Evolutionary conservation across 495 filamentous ascomycete genomes (phyloP).

Genomic region (Penicillium bialowiezense): DNA sequence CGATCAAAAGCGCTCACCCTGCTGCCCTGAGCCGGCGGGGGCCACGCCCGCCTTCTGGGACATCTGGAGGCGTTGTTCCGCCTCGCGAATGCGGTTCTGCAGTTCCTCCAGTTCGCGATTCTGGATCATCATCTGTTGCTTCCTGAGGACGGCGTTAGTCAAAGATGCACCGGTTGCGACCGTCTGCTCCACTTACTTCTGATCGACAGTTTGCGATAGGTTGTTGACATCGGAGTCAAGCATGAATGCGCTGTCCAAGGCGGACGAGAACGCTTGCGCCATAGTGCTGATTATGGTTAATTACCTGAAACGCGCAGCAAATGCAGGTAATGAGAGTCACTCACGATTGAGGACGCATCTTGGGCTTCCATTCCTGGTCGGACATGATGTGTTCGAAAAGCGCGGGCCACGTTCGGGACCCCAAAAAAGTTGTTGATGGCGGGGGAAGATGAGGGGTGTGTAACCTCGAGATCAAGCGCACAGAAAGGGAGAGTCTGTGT

Average conservation of each 20-base stretch:
- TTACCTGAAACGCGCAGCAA: not conserved
- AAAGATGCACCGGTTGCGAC: too few species aligned
- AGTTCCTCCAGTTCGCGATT: conserved; percentile 79
- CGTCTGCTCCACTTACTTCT: conserved; percentile 62
- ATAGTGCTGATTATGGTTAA: conserved; percentile 63
- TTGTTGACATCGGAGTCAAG: conserved; percentile 77
- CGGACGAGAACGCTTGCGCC: conserved; percentile 80
- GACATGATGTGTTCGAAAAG: conserved; percentile 36
- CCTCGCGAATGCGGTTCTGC: conserved; percentile 77
- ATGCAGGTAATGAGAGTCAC: conserved; percentile 28
- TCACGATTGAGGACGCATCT: conserved; percentile 77
- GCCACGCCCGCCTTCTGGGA: conserved; percentile 27
- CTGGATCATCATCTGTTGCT: conserved; percentile 73
- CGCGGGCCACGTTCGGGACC: not conserved
- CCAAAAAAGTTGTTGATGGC: not conserved
- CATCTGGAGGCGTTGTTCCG: conserved; percentile 72
- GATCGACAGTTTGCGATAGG: conserved; percentile 72
- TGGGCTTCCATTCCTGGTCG: conserved; percentile 76
- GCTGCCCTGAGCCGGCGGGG: conserved; percentile 8
- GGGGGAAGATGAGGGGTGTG: not conserved
- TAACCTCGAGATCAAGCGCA: too few species aligned
- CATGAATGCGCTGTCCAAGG: conserved; percentile 84
- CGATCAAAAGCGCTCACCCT: conserved; percentile 19
- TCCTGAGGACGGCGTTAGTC: conserved; percentile 22
- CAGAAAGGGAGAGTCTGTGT: not conserved